Evolutionary conservation across 495 filamentous ascomycete species (phyloP), one percentile per base, ranked within the genome.

Genomic region (Penicillium bialowiezense): DNA sequence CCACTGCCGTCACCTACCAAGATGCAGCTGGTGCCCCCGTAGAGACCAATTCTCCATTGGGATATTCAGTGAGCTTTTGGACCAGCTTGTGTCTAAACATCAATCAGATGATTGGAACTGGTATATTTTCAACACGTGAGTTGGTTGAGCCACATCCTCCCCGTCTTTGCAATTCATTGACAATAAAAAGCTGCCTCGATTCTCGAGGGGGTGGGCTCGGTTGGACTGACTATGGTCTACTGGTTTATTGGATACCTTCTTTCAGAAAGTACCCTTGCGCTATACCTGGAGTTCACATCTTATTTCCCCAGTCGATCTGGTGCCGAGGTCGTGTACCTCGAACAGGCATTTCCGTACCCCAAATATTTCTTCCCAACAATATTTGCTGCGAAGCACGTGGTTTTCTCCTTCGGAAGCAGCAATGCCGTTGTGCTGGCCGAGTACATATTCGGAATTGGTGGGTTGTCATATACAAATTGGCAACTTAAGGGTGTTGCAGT

Each of bases 221-320:
- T 84, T 7, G 83, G 83, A 0, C 69, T 86, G n/a, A 63, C 65
- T 24, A 63, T 86, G 40, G 70, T 86, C 24, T 85, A 76, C 60
- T 85, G 83, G 82, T 60, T 74, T 0, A 71, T 86, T n/a, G 83
- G 82, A n/a, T 73, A 78, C 29, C 44, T 81, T 3, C 69, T 81
- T 3, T 65, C 81, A 2, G 48, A 70, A 24, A 67, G 72, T 18
- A 72, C 69, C 5, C 69, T 84, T 9, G 56, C 69, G 1, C 67
- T 82, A 8, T 85, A 84, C 50, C 71, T 85, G 29, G 82, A 86
- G 54, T 74, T 77, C 12, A 74, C 80, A 2, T 67, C 76, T 1
- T 85, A 79, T 54, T 85, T 85, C 41, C 83, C 83, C 7, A 83
- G 78, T 59, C 74, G 83, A 19, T 84, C 80, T 6, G 83, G 82